Conservation (phyloP, 1,139 yeast genomes). For the Suzukiozyma palmioleophila region DNA sequence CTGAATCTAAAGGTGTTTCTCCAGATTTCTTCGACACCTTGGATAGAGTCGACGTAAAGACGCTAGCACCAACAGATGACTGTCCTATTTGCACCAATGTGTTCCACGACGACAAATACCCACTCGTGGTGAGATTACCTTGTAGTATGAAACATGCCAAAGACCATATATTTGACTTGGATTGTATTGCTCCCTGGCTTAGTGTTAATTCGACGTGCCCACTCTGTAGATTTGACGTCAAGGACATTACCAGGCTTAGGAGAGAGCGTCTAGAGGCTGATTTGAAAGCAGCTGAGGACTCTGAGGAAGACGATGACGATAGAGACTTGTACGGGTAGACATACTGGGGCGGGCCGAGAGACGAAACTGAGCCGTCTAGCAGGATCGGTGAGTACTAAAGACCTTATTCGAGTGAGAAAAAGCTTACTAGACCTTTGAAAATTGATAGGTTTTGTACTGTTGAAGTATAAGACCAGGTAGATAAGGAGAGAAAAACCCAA, state of each 20-base stretch:
- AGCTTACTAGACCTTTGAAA: too few relatives aligned
- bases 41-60: constrained; percentile 58
- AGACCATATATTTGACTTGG: constrained; percentile 77
- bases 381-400: too few relatives aligned
- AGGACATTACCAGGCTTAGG: constrained; percentile 36
- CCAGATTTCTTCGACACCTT: constrained; percentile 70
- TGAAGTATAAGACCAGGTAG: too few relatives aligned
- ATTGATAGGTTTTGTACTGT: too few relatives aligned
- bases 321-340: constrained; percentile 75
- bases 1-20: constrained; percentile 51
- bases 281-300: constrained; percentile 42
- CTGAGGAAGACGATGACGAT: constrained; percentile 63
- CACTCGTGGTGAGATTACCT: constrained; percentile 76
- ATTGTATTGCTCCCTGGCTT: constrained; percentile 90
- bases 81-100: constrained; percentile 85
- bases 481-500: too few relatives aligned
- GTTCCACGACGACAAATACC: constrained; percentile 70
- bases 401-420: too few relatives aligned
- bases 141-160: constrained; percentile 43
- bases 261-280: constrained; percentile 40
- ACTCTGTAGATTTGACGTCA: constrained; percentile 71
- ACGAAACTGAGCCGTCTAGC: too few relatives aligned
- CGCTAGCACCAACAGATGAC: constrained; percentile 49
- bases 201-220: constrained; percentile 81
- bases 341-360: too few relatives aligned